Evolutionary conservation across 2,329 filamentous ascomycete genomes (phyloP).

Genomic region (Fusarium verrucosum): DNA sequence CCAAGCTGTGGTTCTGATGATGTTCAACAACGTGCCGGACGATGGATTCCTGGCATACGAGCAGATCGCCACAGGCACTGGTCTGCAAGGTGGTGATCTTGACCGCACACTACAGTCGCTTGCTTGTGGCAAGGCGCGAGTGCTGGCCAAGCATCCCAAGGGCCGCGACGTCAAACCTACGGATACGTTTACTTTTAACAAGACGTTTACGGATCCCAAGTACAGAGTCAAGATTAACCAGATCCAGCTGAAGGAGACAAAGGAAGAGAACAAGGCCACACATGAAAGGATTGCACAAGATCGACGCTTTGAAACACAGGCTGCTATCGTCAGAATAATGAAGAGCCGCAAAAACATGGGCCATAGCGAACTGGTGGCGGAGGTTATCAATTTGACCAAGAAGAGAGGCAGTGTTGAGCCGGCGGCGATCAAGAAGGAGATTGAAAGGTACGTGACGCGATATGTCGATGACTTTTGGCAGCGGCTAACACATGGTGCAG

Average conservation of each 20-base stretch:
- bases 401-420: conserved; percentile 86
- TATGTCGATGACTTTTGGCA: background rate
- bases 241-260: conserved; percentile 95
- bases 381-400: conserved; percentile 92
- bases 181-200: conserved; percentile 88
- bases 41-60: conserved; percentile 76
- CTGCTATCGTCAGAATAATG: conserved; percentile 96
- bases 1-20: conserved; percentile 87
- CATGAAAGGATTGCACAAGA: conserved; percentile 90
- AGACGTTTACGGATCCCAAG: conserved; percentile 79
- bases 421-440: conserved; percentile 93
- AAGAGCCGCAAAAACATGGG: conserved; percentile 90
- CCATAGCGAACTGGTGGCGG: conserved; percentile 86
- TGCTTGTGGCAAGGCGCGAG: conserved; percentile 87
- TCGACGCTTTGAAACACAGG: conserved; percentile 94
- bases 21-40: conserved; percentile 78
- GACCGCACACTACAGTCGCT: conserved; percentile 93
- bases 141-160: conserved; percentile 85
- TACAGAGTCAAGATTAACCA: conserved; percentile 98
- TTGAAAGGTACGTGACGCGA: conserved; percentile 78
- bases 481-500: conserved; percentile 54
- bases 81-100: conserved; percentile 79
- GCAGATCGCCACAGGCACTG: conserved; percentile 78
- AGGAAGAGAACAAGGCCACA: conserved; percentile 92
- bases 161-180: conserved; percentile 79